These are phyloP conservation scores for Pyrenopolyporus hunteri DNA, from an alignment of 495 filamentous ascomycete species.

Conservation along the genomic window DNA sequence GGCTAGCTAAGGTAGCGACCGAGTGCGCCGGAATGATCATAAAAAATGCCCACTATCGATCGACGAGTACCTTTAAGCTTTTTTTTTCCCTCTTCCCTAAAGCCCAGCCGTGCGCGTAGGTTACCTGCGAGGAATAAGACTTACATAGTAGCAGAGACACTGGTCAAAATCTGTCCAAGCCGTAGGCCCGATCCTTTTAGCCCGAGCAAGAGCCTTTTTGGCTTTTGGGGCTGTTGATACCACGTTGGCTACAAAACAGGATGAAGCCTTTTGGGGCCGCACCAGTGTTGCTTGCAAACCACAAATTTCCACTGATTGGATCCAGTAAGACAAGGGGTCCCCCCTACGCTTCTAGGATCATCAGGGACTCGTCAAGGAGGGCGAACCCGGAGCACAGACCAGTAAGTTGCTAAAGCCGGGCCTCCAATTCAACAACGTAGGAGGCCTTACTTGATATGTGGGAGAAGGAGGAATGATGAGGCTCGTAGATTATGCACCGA, in stretches of 20 bases:
- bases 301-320: conserved; percentile 31
- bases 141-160: not conserved
- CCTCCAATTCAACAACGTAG: conserved; percentile 15
- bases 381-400: conserved; percentile 22
- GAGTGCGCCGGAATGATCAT: conserved; percentile 19
- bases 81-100: conserved; percentile 4
- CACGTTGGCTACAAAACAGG: conserved; percentile 31
- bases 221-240: conserved; percentile 29
- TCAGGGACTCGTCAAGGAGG: conserved; percentile 12
- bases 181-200: conserved; percentile 37
- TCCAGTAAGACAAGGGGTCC: conserved; percentile 24
- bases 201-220: conserved; percentile 30
- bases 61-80: conserved; percentile 25
- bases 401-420: conserved; percentile 12
- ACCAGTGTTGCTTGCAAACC: conserved; percentile 27
- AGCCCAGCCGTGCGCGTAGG: conserved; percentile 11
- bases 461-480: conserved; percentile 21
- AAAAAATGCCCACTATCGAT: conserved; percentile 30
- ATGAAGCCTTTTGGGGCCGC: conserved; percentile 23
- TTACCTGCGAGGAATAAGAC: not conserved
- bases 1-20: conserved; percentile 9
- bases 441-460: conserved; percentile 1
- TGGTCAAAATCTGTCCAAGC: conserved; percentile 23
- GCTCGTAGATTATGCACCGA: conserved; percentile 18
- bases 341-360: conserved; percentile 20